A percentile compares a stretch with the other conserved stretches of the same genome.
Conservation (phyloP, 2,329 filamentous ascomycete genomes). For the Lasiodiplodia theobromae region DNA sequence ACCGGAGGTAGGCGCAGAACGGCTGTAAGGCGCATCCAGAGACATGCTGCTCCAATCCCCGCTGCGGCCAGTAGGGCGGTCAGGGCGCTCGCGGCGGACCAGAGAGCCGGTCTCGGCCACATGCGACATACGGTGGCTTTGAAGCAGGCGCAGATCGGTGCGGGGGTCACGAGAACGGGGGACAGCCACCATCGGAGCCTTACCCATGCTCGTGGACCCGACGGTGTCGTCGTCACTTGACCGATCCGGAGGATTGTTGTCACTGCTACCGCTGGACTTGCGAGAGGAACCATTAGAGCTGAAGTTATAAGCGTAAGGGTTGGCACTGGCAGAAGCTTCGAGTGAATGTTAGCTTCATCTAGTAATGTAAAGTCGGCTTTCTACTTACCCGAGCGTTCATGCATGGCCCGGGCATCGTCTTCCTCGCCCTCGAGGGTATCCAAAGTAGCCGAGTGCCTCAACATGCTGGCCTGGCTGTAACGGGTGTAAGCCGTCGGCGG, state of each 20-base stretch:
- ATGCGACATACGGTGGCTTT: conserved; percentile 57
- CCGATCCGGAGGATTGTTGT: conserved; percentile 22
- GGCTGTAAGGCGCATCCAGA: conserved; percentile 36
- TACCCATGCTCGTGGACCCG: not conserved
- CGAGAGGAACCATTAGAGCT: conserved; percentile 17
- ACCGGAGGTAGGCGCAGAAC: conserved; percentile 16
- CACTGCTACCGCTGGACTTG: conserved; percentile 24
- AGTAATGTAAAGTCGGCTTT: not conserved
- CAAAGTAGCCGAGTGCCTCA: conserved; percentile 43
- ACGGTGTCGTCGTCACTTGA: conserved; percentile 11
- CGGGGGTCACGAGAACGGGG: conserved; percentile 31
- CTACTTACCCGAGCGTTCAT: conserved; percentile 20
- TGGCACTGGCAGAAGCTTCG: not conserved
- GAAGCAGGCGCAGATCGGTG: conserved; percentile 44
- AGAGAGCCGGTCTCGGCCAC: conserved; percentile 60
- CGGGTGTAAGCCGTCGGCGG: conserved; percentile 46
- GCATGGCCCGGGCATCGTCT: conserved; percentile 13
- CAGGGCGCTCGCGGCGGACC: conserved; percentile 41
- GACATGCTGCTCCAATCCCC: conserved; percentile 48
- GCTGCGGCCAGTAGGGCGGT: conserved; percentile 46
- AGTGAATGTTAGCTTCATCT: not conserved
- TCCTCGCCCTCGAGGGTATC: conserved; percentile 41
- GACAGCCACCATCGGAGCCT: conserved; percentile 35
- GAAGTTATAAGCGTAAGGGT: conserved; percentile 10
- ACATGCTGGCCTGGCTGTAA: conserved; percentile 46